Percentiles rank a stretch among this genome's conserved stretches.
phyloP scores from a whole-genome alignment of 352 stramenopile species.

The Phytophthora ramorum region DNA sequence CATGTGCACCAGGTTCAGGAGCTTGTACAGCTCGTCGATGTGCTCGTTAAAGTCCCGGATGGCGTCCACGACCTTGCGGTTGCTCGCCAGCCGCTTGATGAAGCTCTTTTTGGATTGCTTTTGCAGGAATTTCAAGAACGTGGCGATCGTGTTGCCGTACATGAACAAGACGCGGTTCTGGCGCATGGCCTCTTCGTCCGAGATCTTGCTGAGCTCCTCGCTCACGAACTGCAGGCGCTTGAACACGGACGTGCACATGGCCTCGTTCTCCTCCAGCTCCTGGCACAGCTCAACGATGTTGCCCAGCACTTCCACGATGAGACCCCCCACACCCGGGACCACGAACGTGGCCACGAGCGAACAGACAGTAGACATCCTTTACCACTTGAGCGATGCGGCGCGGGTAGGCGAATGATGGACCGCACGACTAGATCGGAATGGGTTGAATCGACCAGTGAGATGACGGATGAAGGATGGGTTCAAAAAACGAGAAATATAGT shows the following conservation, averaged over 20 bases:
- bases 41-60: conserved; percentile 37
- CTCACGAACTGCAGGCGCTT: conserved; percentile 28
- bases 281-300: conserved; percentile 34
- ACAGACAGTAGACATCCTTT: conserved; percentile 26
- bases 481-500: background rate
- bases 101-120: conserved; percentile 33
- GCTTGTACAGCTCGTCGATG: conserved; percentile 34
- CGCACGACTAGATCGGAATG: background rate
- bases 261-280: conserved; percentile 43
- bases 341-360: conserved; percentile 35
- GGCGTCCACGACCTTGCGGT: conserved; percentile 31
- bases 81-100: conserved; percentile 29
- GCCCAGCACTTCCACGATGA: conserved; percentile 28
- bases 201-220: conserved; percentile 32
- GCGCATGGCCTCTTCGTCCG: conserved; percentile 25
- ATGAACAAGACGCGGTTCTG: conserved; percentile 32
- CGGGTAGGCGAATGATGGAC: background rate
- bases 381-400: too few relatives aligned
- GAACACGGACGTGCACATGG: conserved; percentile 26
- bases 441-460: background rate
- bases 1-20: conserved; percentile 28
- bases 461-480: conserved; percentile 1
- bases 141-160: conserved; percentile 28
- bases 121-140: conserved; percentile 32
- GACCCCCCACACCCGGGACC: conserved; percentile 22